A percentile compares a stretch with the other conserved stretches of the same genome.
These are phyloP conservation scores for Panicum virgatum DNA, from an alignment of 202 grass and related monocot genomes.

Conservation along the genomic window DNA sequence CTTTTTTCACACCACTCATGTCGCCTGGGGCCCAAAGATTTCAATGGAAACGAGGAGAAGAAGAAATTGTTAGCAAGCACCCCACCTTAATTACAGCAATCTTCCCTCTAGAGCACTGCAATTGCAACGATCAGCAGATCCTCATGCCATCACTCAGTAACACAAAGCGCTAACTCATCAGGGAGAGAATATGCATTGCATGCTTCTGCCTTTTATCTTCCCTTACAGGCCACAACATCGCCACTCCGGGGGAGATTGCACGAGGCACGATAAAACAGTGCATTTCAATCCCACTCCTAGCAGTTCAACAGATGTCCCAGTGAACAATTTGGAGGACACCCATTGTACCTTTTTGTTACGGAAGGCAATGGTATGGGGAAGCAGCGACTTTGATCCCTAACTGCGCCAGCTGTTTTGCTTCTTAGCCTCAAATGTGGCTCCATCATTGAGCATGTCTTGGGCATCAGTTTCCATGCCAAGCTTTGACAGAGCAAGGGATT, in stretches of 20 bases:
- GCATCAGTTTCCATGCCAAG: conserved; percentile 99
- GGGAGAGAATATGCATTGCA: conserved; percentile 4
- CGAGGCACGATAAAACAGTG: conserved; percentile 59
- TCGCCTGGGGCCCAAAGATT: conserved; percentile 32
- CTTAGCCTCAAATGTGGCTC: conserved; percentile 89
- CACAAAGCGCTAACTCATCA: conserved; percentile 24
- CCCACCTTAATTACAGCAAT: conserved; percentile 57
- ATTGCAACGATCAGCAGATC: conserved; percentile 20
- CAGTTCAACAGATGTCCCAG: conserved; percentile 1
- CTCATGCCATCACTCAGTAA: conserved; percentile 9
- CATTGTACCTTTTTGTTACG: conserved; percentile 15
- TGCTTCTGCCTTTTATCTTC: conserved; percentile 26
- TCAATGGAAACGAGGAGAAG: conserved; percentile 25
- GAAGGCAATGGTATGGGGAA: conserved; percentile 16
- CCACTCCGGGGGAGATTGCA: conserved; percentile 39
- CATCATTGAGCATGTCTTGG: conserved; percentile 97
- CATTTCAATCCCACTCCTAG: conserved; percentile 54
- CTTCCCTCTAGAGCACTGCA: conserved; percentile 25
- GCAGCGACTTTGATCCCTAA: conserved; percentile 17
- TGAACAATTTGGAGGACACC: conserved; percentile 27
- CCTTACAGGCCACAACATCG: conserved; percentile 17
- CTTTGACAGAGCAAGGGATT: conserved; percentile 94
- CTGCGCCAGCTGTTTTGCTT: conserved; percentile 92
- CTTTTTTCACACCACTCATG: conserved; percentile 25
- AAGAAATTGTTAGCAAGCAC: conserved; percentile 31